These are phyloP conservation scores for Nyctanthes arbortristis DNA, from an alignment of 257 asterid species.

Conservation along the genomic window DNA sequence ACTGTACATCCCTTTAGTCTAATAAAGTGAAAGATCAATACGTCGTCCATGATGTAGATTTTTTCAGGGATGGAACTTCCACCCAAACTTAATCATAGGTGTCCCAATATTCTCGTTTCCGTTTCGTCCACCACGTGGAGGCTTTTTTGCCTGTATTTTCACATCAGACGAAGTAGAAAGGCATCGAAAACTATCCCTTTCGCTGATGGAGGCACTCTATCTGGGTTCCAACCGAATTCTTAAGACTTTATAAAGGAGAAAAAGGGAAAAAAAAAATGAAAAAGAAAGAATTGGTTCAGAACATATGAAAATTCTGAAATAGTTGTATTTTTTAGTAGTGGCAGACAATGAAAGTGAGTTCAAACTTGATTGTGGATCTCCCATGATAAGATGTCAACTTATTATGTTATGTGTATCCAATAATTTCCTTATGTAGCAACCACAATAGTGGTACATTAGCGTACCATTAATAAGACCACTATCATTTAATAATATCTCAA, in stretches of 20 bases:
- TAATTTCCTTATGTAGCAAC: conserved; percentile 6
- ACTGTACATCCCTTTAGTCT: neutral
- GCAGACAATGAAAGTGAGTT: conserved; percentile 19
- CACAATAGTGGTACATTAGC: neutral
- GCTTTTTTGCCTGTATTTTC: neutral
- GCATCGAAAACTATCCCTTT: neutral
- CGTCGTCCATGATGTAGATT: too few species aligned
- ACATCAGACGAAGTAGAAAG: neutral
- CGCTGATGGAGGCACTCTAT: neutral
- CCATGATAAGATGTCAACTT: neutral
- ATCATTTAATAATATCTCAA: neutral
- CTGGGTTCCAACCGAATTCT: neutral
- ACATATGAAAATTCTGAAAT: neutral
- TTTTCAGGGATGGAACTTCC: too few species aligned
- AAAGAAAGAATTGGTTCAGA: neutral
- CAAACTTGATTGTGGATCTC: neutral
- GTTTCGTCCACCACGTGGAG: neutral
- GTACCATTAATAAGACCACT: neutral
- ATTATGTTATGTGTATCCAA: neutral
- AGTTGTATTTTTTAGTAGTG: neutral
- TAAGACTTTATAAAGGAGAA: too few species aligned
- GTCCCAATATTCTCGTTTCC: neutral
- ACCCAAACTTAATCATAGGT: neutral
- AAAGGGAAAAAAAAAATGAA: too few species aligned
- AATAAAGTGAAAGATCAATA: too few species aligned